phyloP scores from a whole-genome alignment of 2,329 filamentous ascomycete species.

The Xylariaceae sp. region DNA sequence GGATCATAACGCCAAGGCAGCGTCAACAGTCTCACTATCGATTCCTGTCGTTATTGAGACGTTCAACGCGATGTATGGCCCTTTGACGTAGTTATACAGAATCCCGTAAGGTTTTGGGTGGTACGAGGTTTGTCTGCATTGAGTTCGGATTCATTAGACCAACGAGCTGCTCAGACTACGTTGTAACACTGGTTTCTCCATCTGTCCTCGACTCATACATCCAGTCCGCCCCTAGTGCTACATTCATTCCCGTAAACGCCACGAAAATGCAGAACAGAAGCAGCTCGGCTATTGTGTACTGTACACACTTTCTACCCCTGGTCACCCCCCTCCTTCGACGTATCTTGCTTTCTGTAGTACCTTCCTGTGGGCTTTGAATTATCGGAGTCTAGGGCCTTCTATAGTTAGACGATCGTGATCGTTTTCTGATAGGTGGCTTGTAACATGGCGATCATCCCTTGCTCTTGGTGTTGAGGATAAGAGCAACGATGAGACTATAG shows the following conservation, averaged over 20 bases:
- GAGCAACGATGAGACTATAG: slow-evolving; percentile 78
- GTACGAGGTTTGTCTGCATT: too few species aligned
- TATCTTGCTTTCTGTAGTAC: too few species aligned
- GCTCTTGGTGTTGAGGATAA: slow-evolving; percentile 88
- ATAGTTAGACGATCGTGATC: not conserved
- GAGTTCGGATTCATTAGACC: too few species aligned
- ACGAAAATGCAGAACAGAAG: not conserved
- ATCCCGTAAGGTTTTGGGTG: too few species aligned
- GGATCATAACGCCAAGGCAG: slow-evolving; percentile 80
- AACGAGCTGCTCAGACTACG: too few species aligned
- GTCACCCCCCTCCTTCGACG: slow-evolving; percentile 2
- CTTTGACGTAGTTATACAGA: too few species aligned
- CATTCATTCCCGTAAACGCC: slow-evolving; percentile 23
- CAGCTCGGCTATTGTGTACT: not conserved
- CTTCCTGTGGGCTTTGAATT: too few species aligned
- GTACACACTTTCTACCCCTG: not conserved
- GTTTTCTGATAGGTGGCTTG: slow-evolving; percentile 19
- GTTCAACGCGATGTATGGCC: slow-evolving; percentile 99
- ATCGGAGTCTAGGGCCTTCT: not conserved
- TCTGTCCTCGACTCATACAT: too few species aligned
- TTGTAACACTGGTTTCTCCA: too few species aligned
- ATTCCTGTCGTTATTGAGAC: slow-evolving; percentile 97
- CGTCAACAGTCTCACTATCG: slow-evolving; percentile 88
- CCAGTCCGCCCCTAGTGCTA: slow-evolving; percentile 20
- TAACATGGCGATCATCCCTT: slow-evolving; percentile 42